Evolutionary conservation across 139 green algal species (phyloP), one percentile per base, ranked within the genome.

Genomic region (Chlorella sp.): DNA sequence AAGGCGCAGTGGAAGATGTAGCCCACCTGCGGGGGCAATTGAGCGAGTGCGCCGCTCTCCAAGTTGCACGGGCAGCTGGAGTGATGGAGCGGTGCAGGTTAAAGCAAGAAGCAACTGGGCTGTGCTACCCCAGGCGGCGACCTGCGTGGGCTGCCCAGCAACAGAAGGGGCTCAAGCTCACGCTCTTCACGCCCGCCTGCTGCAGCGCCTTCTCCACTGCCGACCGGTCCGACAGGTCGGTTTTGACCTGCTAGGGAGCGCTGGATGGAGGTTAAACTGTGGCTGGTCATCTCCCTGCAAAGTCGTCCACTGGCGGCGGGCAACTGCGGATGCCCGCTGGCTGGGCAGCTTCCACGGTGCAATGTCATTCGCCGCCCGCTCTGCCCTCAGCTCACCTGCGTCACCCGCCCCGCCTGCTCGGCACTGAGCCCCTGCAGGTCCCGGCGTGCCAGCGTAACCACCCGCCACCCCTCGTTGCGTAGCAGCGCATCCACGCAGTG

Each of bases 1-100:
- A 68, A 81, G 6, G 75, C 75, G 51, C 75, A 81, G 75, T 81
- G 75, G 48, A 68, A 81, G 22, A 81, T 67, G 48, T 81, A 60
- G 51, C 51, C 51, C 51, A 60, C 51, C 51, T 60, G 51, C 22
- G 51, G 51, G 51, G 51, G 46, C 46, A 54, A 11, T n/a, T n/a
- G n/a, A n/a, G n/a, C n/a, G n/a, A n/a, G n/a, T n/a, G n/a, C n/a
- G n/a, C n/a, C n/a, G n/a, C n/a, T n/a, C n/a, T n/a, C n/a, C n/a
- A n/a, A n/a, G n/a, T n/a, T n/a, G n/a, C n/a, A n/a, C n/a, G n/a
- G n/a, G n/a, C n/a, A n/a, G n/a, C n/a, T n/a, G n/a, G 73, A 5
- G 73, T 79, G 43, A 79, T 40, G 32, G 17, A 34, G 44, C 44
- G 30, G 28, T n/a, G n/a, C n/a, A n/a, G n/a, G n/a, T n/a, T n/a